Base-by-base conservation (phyloP, 1,284 basidiomycete genomes). In the Agroathelia rolfsii region DNA sequence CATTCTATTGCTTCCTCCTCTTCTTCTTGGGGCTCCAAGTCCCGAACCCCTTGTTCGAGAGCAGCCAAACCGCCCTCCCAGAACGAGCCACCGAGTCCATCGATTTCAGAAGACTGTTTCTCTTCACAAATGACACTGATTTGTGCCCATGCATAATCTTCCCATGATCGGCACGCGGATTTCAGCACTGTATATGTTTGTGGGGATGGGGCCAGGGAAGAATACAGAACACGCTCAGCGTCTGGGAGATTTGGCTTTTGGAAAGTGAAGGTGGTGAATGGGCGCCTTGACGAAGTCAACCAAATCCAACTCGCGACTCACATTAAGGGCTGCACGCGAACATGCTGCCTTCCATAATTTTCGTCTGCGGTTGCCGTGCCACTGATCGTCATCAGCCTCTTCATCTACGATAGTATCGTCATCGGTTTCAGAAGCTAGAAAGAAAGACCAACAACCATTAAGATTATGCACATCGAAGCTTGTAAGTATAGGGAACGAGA, bases 131-230 rank as follows among this genome's bases (percentile, higher is more conserved):
- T 65, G 28, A 90, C 68, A 46, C 81, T 82, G 37, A 94, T 66
- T 44, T 89, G 80, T 1, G 87, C 88, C 95, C 94, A 99, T 0
- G 97, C 66, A 43, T 90, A 77, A 50, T 98, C 94, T 51, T 93
- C 84, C 92, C 93, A 99, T 16, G 80, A 83, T 21, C 78, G 62
- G 49, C 89, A 93, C 3, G 85, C 80, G 0, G 78, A 69, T 46
- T 72, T 73, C 7, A 97, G 76, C 5, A 89, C 68, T 5, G 64
- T 64, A 1, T 86, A 72, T 4, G 94, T 90, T 42, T 76, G 67
- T 3, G 72, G 65, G 0, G 76, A 73, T 3, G 92, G 92, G 0
- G 81, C 79, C 5, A 98, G 70, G 0, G 89, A 78, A 0, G 92
- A 93, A 46, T 93, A 94, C 1, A 97, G 59, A 1, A 80, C 72